phyloP scores from a whole-genome alignment of 2,329 filamentous ascomycete species.

The Aspergillus eucalypticola region DNA sequence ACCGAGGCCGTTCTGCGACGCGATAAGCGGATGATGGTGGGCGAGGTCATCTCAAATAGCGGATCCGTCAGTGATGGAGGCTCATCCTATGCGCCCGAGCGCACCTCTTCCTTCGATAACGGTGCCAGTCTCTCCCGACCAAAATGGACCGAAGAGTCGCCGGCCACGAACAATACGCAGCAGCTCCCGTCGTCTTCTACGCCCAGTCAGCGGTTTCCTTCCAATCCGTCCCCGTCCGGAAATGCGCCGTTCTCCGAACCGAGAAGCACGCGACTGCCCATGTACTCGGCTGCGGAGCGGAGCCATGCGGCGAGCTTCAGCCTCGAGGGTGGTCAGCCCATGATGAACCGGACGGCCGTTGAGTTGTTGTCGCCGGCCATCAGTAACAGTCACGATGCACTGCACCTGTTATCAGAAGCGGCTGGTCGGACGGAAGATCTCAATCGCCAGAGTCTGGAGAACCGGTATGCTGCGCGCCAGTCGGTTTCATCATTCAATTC shows the following conservation, averaged over 20 bases:
- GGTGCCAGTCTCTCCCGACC: constrained; percentile 24
- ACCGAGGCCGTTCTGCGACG: constrained; percentile 44
- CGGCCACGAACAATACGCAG: not conserved
- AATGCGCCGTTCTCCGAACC: constrained; percentile 31
- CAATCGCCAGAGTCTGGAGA: constrained; percentile 51
- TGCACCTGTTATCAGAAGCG: constrained; percentile 88
- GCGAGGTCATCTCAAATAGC: constrained; percentile 41
- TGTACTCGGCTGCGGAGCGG: constrained; percentile 29
- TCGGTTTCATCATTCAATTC: constrained; percentile 44
- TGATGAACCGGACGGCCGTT: constrained; percentile 61
- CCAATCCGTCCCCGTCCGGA: constrained; percentile 13
- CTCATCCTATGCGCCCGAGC: constrained; percentile 30
- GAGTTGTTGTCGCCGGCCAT: constrained; percentile 66
- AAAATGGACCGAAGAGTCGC: constrained; percentile 2
- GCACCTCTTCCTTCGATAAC: constrained; percentile 26
- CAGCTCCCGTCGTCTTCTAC: constrained; percentile 2
- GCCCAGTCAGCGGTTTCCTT: constrained; percentile 3
- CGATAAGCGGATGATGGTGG: constrained; percentile 55
- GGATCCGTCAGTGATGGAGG: constrained; percentile 25
- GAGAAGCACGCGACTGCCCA: constrained; percentile 27
- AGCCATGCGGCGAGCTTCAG: constrained; percentile 26
- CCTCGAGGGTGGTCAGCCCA: constrained; percentile 56
- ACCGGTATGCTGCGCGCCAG: constrained; percentile 42
- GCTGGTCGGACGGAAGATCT: constrained; percentile 57
- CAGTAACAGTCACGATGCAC: constrained; percentile 87